Conservation (phyloP, 345 rosid genomes). For the Schrenkiella parvula region DNA sequence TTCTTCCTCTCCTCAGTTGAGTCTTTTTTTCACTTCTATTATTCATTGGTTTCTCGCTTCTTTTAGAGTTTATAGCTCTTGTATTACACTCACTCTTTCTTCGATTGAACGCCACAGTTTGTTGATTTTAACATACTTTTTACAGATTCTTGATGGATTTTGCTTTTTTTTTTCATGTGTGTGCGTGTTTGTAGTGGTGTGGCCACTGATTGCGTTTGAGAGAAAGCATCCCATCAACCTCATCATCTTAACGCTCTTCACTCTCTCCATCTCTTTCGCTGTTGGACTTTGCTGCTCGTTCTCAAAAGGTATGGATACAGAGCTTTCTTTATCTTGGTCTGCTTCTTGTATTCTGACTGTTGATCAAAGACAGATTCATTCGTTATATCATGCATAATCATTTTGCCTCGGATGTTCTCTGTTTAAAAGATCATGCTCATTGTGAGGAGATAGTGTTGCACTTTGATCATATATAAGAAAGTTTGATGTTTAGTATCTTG, state of each 20-base stretch:
- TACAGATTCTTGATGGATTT: too few species aligned
- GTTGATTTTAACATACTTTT: too few species aligned
- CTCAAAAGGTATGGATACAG: slow-evolving; percentile 40
- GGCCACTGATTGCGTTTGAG: slow-evolving; percentile 41
- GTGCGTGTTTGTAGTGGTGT: slow-evolving; percentile 40
- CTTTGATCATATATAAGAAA: background rate
- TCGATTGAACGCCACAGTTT: background rate
- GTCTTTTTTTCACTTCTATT: background rate
- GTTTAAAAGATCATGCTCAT: background rate
- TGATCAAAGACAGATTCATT: background rate
- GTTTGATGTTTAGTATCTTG: background rate
- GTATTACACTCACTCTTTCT: too few species aligned
- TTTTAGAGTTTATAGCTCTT: background rate
- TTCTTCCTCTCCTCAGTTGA: slow-evolving; percentile 42
- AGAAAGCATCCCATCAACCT: slow-evolving; percentile 57
- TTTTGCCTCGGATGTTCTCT: background rate
- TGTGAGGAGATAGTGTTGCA: background rate
- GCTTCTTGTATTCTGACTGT: background rate
- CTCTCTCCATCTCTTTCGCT: slow-evolving; percentile 42
- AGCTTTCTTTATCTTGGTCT: background rate
- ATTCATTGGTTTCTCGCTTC: background rate
- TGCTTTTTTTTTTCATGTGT: background rate
- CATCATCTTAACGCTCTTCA: slow-evolving; percentile 48
- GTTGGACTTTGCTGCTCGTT: slow-evolving; percentile 57
- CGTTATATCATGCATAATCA: background rate